Conservation (phyloP, 805 yeast species). For the Suhomyces sp. region DNA sequence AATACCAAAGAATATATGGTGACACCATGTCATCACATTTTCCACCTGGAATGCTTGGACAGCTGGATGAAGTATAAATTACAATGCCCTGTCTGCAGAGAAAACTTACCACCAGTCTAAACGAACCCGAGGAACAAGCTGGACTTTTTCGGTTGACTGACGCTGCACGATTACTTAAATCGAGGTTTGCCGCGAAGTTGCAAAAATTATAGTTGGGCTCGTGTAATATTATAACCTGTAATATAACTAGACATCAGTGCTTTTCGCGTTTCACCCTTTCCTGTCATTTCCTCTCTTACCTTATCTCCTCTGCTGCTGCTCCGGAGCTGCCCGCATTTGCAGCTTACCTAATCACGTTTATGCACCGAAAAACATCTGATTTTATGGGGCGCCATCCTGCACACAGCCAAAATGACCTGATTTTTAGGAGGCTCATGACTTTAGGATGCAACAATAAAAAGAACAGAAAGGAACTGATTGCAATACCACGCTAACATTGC, state of each 20-base stretch:
- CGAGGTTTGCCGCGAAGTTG: not conserved
- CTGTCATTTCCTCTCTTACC: not conserved
- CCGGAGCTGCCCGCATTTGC: not conserved
- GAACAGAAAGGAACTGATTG: not conserved
- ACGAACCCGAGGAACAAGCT: constrained; percentile 5
- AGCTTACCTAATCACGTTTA: constrained; percentile 1
- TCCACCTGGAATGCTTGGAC: constrained; percentile 86
- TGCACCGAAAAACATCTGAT: constrained; percentile 1
- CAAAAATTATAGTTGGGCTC: not conserved
- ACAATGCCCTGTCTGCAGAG: constrained; percentile 92
- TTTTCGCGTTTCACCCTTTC: not conserved
- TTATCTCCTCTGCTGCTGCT: not conserved
- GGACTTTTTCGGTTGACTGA: not conserved
- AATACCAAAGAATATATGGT: constrained; percentile 55
- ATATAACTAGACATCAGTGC: not conserved
- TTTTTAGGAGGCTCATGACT: constrained; percentile 3
- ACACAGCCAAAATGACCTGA: constrained; percentile 9
- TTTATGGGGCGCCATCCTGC: not conserved
- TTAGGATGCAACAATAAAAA: not conserved
- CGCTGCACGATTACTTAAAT: not conserved
- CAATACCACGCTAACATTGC: not conserved
- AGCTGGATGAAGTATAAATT: constrained; percentile 91
- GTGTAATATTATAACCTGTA: not conserved
- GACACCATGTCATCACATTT: constrained; percentile 88
- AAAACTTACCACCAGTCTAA: constrained; percentile 77